These are phyloP conservation scores for Xylaria sp. DNA, from an alignment of 2,329 filamentous ascomycete species.

Conservation along the genomic window DNA sequence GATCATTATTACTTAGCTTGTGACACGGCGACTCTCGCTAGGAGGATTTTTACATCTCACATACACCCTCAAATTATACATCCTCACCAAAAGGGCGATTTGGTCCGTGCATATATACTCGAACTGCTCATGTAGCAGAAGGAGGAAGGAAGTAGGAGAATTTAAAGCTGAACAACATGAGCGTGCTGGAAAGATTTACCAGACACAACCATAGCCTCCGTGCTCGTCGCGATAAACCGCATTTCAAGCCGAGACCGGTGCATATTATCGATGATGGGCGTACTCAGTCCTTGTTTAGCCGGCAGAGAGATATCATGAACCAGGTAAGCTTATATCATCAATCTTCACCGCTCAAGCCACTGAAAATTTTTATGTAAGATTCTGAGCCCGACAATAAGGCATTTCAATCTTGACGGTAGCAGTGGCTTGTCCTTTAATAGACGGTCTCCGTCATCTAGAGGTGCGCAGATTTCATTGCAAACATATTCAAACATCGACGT, in stretches of 20 bases:
- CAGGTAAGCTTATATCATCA: conserved; percentile 42
- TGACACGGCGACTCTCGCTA: not conserved
- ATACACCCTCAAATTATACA: not conserved
- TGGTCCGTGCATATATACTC: not conserved
- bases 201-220: conserved; percentile 42
- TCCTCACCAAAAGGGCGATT: not conserved
- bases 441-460: conserved; percentile 41
- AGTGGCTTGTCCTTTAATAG: conserved; percentile 38
- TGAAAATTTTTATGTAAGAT: conserved; percentile 39
- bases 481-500: not conserved
- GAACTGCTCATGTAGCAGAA: not conserved
- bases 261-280: conserved; percentile 43
- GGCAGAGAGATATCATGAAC: conserved; percentile 46
- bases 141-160: not conserved
- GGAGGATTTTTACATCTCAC: not conserved
- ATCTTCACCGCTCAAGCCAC: not conserved
- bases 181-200: conserved; percentile 45
- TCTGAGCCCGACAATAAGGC: conserved; percentile 46
- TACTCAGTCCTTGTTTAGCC: conserved; percentile 41
- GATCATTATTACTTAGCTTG: conserved; percentile 7
- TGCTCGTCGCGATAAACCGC: conserved; percentile 36
- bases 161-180: conserved; percentile 35
- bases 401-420: conserved; percentile 47
- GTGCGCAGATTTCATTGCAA: conserved; percentile 34
- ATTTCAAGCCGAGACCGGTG: conserved; percentile 42